Conservation (phyloP, 495 filamentous ascomycete genomes). For the Talaromyces proteolyticus region DNA sequence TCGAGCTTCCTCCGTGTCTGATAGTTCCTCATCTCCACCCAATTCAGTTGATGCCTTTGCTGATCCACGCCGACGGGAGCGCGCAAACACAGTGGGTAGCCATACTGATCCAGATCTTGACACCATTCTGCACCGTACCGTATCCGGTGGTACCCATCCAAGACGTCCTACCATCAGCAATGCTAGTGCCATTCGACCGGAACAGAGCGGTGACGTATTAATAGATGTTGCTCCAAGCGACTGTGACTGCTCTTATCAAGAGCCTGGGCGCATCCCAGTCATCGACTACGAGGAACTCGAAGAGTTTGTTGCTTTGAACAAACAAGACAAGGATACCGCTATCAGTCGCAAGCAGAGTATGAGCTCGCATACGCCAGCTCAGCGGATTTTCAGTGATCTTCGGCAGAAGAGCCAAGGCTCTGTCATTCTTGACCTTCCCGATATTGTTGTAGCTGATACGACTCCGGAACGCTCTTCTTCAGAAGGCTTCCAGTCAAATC, state of each 20-base stretch:
- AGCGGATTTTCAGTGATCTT: conserved; percentile 61
- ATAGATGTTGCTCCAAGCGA: conserved; percentile 66
- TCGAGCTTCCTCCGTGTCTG: conserved; percentile 51
- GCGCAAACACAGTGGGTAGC: conserved; percentile 59
- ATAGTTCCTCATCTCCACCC: conserved; percentile 75
- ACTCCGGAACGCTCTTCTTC: conserved; percentile 17
- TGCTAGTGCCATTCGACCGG: conserved; percentile 40
- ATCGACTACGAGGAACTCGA: conserved; percentile 90
- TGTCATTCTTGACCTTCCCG: conserved; percentile 16
- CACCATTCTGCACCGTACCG: conserved; percentile 61
- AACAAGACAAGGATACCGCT: conserved; percentile 28
- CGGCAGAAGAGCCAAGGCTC: conserved; percentile 30
- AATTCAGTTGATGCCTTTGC: conserved; percentile 98
- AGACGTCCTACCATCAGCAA: conserved; percentile 60
- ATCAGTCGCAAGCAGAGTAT: conserved; percentile 44
- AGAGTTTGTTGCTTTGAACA: conserved; percentile 67
- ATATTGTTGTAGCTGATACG: conserved; percentile 20
- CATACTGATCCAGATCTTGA: conserved; percentile 50
- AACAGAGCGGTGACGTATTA: conserved; percentile 35
- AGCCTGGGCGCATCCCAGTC: conserved; percentile 47
- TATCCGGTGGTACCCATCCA: conserved; percentile 60
- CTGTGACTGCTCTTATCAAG: conserved; percentile 63
- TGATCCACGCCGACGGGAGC: conserved; percentile 61
- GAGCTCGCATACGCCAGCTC: conserved; percentile 40
- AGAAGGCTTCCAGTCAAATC: conserved; percentile 14